Evolutionary conservation across 2,329 filamentous ascomycete species (phyloP).

Genomic region (Xylariales sp.): DNA sequence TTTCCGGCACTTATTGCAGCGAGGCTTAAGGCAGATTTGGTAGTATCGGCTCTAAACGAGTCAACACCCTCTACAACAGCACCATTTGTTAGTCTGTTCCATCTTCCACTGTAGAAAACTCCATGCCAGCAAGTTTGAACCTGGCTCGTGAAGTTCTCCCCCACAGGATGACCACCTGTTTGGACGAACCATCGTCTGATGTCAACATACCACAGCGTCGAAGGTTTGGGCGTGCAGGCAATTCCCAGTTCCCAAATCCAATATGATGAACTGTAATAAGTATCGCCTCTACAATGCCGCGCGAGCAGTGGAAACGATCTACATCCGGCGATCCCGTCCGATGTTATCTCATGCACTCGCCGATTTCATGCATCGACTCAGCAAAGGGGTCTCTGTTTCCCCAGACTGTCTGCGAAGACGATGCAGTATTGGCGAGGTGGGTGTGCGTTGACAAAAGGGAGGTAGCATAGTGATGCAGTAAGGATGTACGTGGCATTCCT

Average conservation of each 20-base stretch:
- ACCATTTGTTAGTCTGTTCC: neutral
- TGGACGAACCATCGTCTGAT: too few relatives aligned
- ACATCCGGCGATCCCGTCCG: neutral
- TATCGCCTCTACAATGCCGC: neutral
- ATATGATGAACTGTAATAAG: neutral
- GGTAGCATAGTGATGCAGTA: too few relatives aligned
- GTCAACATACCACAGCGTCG: too few relatives aligned
- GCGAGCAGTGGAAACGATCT: neutral
- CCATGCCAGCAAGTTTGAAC: neutral
- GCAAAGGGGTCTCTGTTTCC: too few relatives aligned
- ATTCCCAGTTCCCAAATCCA: too few relatives aligned
- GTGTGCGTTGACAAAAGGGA: too few relatives aligned
- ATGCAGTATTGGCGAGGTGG: too few relatives aligned
- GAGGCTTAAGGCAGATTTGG: neutral
- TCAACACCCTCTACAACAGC: conserved; percentile 1
- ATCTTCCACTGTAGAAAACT: neutral
- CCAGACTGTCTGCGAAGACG: too few relatives aligned
- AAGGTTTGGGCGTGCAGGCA: too few relatives aligned
- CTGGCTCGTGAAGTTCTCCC: too few relatives aligned
- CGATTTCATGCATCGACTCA: neutral
- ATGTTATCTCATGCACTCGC: neutral
- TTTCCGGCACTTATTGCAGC: neutral
- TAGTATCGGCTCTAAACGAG: neutral
- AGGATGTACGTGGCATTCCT: too few relatives aligned
- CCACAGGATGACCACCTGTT: too few relatives aligned